Percentiles rank a stretch among this genome's conserved stretches.
These are phyloP conservation scores for Leptomonas pyrrhocoris DNA, from an alignment of 208 protist species.

Conservation along the genomic window DNA sequence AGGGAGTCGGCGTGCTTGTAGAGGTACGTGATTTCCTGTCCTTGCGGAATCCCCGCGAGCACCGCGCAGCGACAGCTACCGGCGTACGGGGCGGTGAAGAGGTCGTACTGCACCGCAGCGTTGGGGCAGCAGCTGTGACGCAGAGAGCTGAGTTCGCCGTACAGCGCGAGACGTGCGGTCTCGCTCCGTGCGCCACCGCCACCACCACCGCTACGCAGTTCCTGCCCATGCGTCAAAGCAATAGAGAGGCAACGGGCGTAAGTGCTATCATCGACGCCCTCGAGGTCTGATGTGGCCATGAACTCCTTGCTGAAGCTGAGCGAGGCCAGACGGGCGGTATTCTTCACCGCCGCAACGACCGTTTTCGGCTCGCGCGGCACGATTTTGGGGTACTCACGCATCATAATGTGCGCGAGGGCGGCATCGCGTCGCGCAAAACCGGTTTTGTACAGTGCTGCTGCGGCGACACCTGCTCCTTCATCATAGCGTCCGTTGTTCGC, in stretches of 20 bases:
- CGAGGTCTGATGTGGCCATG: constrained; percentile 30
- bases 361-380: constrained; percentile 23
- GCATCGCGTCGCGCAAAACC: constrained; percentile 38
- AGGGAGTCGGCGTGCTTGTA: constrained; percentile 52
- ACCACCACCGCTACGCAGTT: constrained; percentile 15
- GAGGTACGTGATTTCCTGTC: constrained; percentile 51
- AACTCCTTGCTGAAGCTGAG: constrained; percentile 33
- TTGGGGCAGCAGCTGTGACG: constrained; percentile 68
- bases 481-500: neutral
- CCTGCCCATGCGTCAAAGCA: constrained; percentile 35
- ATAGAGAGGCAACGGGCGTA: constrained; percentile 45
- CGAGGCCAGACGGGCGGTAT: constrained; percentile 21
- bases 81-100: constrained; percentile 38
- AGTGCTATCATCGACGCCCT: constrained; percentile 33
- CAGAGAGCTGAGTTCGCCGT: constrained; percentile 37
- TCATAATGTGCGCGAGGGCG: constrained; percentile 36
- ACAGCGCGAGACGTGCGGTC: constrained; percentile 39
- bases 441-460: neutral
- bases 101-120: constrained; percentile 40
- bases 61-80: constrained; percentile 46
- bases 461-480: neutral
- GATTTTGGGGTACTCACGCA: constrained; percentile 55
- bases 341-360: constrained; percentile 34
- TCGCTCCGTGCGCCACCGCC: constrained; percentile 3
- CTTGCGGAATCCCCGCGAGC: constrained; percentile 33